These are phyloP conservation scores for Fusarium secorum DNA, from an alignment of 2,329 filamentous ascomycete genomes.

Conservation along the genomic window DNA sequence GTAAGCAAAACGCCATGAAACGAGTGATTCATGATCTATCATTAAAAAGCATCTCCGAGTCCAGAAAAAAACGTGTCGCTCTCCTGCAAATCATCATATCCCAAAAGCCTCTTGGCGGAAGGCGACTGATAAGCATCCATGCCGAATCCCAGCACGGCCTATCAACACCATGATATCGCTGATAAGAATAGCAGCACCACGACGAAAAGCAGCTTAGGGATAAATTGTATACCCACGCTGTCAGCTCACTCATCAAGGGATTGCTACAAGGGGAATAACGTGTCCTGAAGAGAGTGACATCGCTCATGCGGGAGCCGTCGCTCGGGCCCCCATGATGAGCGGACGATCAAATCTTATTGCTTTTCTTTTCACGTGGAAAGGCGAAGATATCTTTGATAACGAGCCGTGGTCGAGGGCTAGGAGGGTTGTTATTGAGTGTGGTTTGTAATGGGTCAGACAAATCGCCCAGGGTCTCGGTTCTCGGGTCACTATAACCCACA, in stretches of 20 bases:
- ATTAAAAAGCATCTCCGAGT: not conserved
- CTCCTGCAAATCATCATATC: slow-evolving; percentile 8
- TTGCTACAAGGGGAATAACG: slow-evolving; percentile 15
- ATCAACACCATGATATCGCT: slow-evolving; percentile 17
- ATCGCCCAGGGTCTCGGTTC: slow-evolving; percentile 10
- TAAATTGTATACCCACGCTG: slow-evolving; percentile 8
- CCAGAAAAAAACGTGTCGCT: not conserved
- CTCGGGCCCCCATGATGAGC: not conserved
- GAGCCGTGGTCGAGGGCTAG: not conserved
- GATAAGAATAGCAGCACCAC: slow-evolving; percentile 22
- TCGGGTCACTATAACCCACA: not conserved
- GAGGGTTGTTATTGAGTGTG: not conserved
- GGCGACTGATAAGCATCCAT: slow-evolving; percentile 40
- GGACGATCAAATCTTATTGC: slow-evolving; percentile 4
- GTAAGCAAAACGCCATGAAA: not conserved
- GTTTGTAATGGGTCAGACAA: slow-evolving; percentile 36
- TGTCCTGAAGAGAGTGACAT: slow-evolving; percentile 18
- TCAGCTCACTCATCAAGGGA: slow-evolving; percentile 1
- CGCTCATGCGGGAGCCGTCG: not conserved
- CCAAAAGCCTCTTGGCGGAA: not conserved
- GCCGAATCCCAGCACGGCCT: slow-evolving; percentile 10
- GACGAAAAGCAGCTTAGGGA: not conserved
- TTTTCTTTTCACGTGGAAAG: slow-evolving; percentile 15
- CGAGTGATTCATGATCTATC: slow-evolving; percentile 7
- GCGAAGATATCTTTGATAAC: slow-evolving; percentile 14